phyloP scores from a whole-genome alignment of 345 rosid genomes.

The Heritiera fomes region DNA sequence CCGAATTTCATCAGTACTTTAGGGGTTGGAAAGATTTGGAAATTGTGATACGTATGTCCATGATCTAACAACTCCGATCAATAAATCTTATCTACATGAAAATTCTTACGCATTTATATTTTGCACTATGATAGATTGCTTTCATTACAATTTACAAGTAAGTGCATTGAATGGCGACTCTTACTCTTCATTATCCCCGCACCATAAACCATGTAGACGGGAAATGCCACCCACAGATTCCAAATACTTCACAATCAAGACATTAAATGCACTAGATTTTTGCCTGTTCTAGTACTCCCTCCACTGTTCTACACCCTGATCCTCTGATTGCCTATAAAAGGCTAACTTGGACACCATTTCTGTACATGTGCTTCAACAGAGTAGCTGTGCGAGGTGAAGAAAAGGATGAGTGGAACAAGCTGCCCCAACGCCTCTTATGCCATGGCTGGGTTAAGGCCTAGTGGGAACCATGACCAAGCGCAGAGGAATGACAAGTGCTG shows the following conservation, averaged over 20 bases:
- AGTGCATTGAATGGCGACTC: background rate
- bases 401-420: slow-evolving; percentile 29
- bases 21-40: slow-evolving; percentile 7
- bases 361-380: background rate
- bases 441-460: slow-evolving; percentile 17
- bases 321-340: slow-evolving; percentile 27
- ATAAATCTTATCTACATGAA: slow-evolving; percentile 13
- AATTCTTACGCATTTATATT: slow-evolving; percentile 21
- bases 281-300: slow-evolving; percentile 25
- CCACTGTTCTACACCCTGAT: background rate
- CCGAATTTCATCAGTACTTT: background rate
- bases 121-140: slow-evolving; percentile 12
- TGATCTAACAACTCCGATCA: background rate
- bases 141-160: slow-evolving; percentile 22
- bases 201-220: background rate
- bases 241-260: background rate
- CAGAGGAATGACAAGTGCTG: slow-evolving; percentile 17
- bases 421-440: background rate
- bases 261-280: slow-evolving; percentile 32
- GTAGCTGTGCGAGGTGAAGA: background rate
- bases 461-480: slow-evolving; percentile 23
- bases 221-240: background rate
- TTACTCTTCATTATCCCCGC: background rate
- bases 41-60: background rate
- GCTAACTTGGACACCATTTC: background rate